A percentile compares a stretch with the other conserved stretches of the same genome.
Evolutionary conservation across 768 basidiomycete genomes (phyloP).

Genomic region (Paxillus rubicundulus): DNA sequence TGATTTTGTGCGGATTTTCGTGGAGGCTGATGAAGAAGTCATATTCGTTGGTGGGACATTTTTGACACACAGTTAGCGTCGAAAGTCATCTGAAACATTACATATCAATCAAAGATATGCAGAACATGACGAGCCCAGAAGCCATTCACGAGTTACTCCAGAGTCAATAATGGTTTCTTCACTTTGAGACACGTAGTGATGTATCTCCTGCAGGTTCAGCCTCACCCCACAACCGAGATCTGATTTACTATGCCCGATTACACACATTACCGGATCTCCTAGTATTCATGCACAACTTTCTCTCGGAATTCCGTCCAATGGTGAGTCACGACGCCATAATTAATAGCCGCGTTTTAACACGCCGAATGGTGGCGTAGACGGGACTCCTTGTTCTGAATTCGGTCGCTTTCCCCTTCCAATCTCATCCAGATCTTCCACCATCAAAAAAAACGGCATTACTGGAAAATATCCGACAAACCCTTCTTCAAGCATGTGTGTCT

Average conservation of each 20-base stretch:
- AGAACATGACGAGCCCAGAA: slow-evolving; percentile 43
- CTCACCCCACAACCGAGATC: slow-evolving; percentile 26
- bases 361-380: slow-evolving; percentile 38
- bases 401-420: slow-evolving; percentile 66
- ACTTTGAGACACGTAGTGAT: slow-evolving; percentile 7
- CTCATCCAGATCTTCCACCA: slow-evolving; percentile 36
- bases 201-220: slow-evolving; percentile 40
- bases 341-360: neutral
- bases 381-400: slow-evolving; percentile 65
- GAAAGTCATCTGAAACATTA: slow-evolving; percentile 4
- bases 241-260: slow-evolving; percentile 31
- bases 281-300: slow-evolving; percentile 55
- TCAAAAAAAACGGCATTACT: slow-evolving; percentile 44
- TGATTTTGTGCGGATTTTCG: slow-evolving; percentile 48
- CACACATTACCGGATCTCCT: slow-evolving; percentile 54
- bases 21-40: slow-evolving; percentile 47
- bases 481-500: slow-evolving; percentile 49
- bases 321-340: slow-evolving; percentile 35
- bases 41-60: slow-evolving; percentile 58
- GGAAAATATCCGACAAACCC: slow-evolving; percentile 49
- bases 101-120: slow-evolving; percentile 39
- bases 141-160: slow-evolving; percentile 31
- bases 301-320: slow-evolving; percentile 45
- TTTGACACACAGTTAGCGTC: neutral
- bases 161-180: slow-evolving; percentile 18